These are phyloP conservation scores for Discostella stelligera DNA, from an alignment of 352 stramenopile species.

Conservation along the genomic window DNA sequence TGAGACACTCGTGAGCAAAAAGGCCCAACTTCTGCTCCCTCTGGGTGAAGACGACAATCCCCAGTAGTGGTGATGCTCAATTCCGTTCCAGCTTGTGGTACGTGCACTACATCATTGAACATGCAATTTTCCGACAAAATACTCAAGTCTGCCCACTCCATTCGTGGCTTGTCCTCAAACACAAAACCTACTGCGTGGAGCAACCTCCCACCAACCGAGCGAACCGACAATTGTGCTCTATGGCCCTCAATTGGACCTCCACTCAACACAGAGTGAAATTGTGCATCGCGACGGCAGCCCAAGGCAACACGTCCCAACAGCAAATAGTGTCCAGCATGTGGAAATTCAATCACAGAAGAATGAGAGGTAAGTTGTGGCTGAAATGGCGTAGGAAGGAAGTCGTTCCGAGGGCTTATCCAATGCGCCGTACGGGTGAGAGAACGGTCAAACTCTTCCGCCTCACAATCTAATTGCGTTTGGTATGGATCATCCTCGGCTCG, in stretches of 20 bases:
- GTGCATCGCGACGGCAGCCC: constrained; percentile 43
- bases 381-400: constrained; percentile 40
- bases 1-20: constrained; percentile 44
- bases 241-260: constrained; percentile 47
- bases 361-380: constrained; percentile 31
- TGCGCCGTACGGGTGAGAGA: constrained; percentile 37
- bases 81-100: constrained; percentile 37
- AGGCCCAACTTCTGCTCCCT: constrained; percentile 45
- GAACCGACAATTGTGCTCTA: constrained; percentile 36
- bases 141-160: constrained; percentile 43
- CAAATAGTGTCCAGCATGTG: constrained; percentile 41
- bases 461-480: constrained; percentile 14
- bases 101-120: constrained; percentile 51
- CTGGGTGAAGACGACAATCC: constrained; percentile 49
- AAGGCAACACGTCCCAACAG: constrained; percentile 41
- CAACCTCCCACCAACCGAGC: constrained; percentile 38
- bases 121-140: constrained; percentile 49
- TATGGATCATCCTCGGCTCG: constrained; percentile 1
- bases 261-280: constrained; percentile 41
- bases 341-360: constrained; percentile 46
- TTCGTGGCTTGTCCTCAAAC: constrained; percentile 41
- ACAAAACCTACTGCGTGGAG: constrained; percentile 45
- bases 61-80: constrained; percentile 45
- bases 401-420: constrained; percentile 36
- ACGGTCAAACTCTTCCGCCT: constrained; percentile 46